These are phyloP conservation scores for Cutaneotrichosporon cutaneum DNA, from an alignment of 1,284 basidiomycete genomes.

Conservation along the genomic window DNA sequence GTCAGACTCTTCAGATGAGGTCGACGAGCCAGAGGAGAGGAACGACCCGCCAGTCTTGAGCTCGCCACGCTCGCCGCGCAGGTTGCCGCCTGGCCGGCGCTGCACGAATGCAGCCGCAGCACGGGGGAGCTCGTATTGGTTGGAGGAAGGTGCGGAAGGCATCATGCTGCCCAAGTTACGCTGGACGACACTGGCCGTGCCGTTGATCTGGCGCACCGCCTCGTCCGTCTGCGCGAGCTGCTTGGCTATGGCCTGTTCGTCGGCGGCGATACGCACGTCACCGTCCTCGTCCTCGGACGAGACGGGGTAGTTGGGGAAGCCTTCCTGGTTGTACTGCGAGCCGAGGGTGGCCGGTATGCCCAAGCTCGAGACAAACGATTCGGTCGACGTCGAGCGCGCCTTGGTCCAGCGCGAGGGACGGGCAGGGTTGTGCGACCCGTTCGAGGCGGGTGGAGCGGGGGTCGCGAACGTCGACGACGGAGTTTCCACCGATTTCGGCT, in stretches of 20 bases:
- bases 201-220: slow-evolving; percentile 46
- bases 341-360: slow-evolving; percentile 32
- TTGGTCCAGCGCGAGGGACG: slow-evolving; percentile 25
- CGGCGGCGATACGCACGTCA: slow-evolving; percentile 22
- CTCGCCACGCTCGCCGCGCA: slow-evolving; percentile 28
- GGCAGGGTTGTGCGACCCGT: slow-evolving; percentile 10
- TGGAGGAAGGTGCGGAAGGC: slow-evolving; percentile 19
- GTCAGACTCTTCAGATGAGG: slow-evolving; percentile 48
- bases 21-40: slow-evolving; percentile 31
- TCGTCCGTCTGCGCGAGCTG: slow-evolving; percentile 46
- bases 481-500: slow-evolving; percentile 6
- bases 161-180: slow-evolving; percentile 20
- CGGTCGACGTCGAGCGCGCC: slow-evolving; percentile 39
- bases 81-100: slow-evolving; percentile 11
- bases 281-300: slow-evolving; percentile 25
- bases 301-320: slow-evolving; percentile 35
- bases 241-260: slow-evolving; percentile 27
- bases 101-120: slow-evolving; percentile 24
- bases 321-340: slow-evolving; percentile 47
- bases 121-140: slow-evolving; percentile 27
- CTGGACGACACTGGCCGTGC: slow-evolving; percentile 42
- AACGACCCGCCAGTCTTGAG: slow-evolving; percentile 23
- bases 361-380: slow-evolving; percentile 32
- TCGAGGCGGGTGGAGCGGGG: slow-evolving; percentile 13
- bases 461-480: background rate